A percentile compares a stretch with the other conserved stretches of the same genome.
Evolutionary conservation across 2,329 filamentous ascomycete genomes (phyloP).

Genomic region (Pseudohalonectria lignicola): DNA sequence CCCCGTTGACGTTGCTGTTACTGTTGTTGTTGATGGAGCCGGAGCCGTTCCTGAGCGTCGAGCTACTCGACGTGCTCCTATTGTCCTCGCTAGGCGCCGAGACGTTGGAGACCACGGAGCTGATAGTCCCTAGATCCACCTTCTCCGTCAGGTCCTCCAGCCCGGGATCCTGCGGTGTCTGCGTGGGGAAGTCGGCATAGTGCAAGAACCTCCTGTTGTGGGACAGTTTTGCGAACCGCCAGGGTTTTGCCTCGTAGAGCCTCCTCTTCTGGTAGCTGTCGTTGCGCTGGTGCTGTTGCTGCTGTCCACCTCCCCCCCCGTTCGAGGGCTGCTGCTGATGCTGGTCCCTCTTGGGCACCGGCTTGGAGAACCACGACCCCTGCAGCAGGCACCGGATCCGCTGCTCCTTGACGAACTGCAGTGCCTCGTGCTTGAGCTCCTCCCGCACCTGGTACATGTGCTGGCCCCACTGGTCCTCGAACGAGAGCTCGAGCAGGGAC

Average conservation of each 20-base stretch:
- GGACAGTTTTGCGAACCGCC: conserved; percentile 79
- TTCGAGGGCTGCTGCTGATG: no score
- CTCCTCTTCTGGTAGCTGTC: conserved; percentile 25
- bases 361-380: conserved; percentile 73
- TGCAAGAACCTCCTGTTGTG: conserved; percentile 87
- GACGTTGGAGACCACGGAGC: conserved; percentile 89
- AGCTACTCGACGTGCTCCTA: conserved; percentile 29
- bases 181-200: conserved; percentile 71
- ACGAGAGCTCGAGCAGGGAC: conserved; percentile 81
- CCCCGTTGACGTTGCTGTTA: conserved; percentile 3
- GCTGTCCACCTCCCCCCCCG: conserved; percentile 9
- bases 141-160: conserved; percentile 68
- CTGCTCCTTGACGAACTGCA: conserved; percentile 97
- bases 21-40: background rate
- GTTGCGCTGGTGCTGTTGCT: conserved; percentile 27
- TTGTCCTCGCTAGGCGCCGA: conserved; percentile 51
- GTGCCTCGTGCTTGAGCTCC: conserved; percentile 78
- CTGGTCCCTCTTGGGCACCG: conserved; percentile 25
- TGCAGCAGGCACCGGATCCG: conserved; percentile 79
- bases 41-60: conserved; percentile 25
- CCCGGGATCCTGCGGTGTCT: conserved; percentile 52
- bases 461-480: conserved; percentile 89
- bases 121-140: conserved; percentile 78
- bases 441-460: conserved; percentile 86
- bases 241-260: conserved; percentile 42